A percentile compares a stretch with the other conserved stretches of the same genome.
These are phyloP conservation scores for Phaseolus coccineus DNA, from an alignment of 331 rosid species.

Conservation along the genomic window DNA sequence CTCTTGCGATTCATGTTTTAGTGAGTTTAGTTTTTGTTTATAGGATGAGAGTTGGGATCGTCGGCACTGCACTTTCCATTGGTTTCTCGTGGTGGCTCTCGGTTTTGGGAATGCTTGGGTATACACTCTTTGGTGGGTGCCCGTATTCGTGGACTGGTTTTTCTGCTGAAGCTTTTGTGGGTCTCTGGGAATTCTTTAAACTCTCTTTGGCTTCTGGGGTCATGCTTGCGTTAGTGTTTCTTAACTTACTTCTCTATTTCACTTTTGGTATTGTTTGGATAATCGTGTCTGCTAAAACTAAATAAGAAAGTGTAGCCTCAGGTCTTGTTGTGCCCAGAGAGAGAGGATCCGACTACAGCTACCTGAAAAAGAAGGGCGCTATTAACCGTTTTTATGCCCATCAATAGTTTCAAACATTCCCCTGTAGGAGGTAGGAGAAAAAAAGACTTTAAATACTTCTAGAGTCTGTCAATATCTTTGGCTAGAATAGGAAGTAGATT, in stretches of 20 bases:
- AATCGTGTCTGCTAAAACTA: background rate
- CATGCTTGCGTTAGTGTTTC: conserved; percentile 67
- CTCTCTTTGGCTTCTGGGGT: conserved; percentile 75
- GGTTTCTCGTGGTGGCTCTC: conserved; percentile 78
- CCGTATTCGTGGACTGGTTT: conserved; percentile 71
- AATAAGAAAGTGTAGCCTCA: background rate
- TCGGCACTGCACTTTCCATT: conserved; percentile 67
- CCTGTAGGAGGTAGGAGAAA: too few relatives aligned
- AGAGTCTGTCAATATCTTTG: too few relatives aligned
- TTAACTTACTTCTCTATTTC: background rate
- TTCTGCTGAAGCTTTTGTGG: conserved; percentile 66
- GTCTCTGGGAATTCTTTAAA: conserved; percentile 74
- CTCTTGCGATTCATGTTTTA: conserved; percentile 58
- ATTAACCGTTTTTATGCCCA: too few relatives aligned
- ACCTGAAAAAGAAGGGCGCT: too few relatives aligned
- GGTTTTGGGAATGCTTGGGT: conserved; percentile 57
- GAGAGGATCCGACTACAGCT: too few relatives aligned
- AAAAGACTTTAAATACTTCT: too few relatives aligned
- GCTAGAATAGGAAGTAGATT: too few relatives aligned
- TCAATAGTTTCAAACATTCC: too few relatives aligned
- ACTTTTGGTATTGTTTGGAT: background rate
- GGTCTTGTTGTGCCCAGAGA: too few relatives aligned
- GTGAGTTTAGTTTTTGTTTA: conserved; percentile 67
- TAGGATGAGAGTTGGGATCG: conserved; percentile 56
- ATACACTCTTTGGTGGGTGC: conserved; percentile 65